These are phyloP conservation scores for Anastatica hierochuntica DNA, from an alignment of 345 rosid genomes.

Conservation along the genomic window DNA sequence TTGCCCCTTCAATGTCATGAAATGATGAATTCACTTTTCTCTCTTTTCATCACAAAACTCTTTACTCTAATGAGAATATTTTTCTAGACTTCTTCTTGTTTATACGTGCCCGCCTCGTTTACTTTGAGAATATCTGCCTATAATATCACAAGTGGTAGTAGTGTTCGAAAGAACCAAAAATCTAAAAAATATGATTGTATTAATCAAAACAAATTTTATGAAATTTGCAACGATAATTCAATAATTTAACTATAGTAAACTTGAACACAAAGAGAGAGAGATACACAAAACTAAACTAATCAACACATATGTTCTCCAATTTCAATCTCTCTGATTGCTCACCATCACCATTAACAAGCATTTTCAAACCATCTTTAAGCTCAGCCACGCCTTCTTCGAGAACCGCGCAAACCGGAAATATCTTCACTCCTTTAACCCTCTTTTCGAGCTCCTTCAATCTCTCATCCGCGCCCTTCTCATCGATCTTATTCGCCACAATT, in stretches of 20 bases:
- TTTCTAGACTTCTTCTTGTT: no score
- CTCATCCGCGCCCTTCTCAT: constrained; percentile 61
- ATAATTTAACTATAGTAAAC: no score
- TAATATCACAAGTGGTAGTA: no score
- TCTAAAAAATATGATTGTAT: background rate
- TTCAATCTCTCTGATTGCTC: constrained; percentile 31
- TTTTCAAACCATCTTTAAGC: constrained; percentile 66
- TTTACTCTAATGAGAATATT: no score
- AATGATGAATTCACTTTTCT: no score
- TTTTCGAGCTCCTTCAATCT: constrained; percentile 50
- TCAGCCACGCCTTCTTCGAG: constrained; percentile 77
- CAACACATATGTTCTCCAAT: constrained; percentile 40
- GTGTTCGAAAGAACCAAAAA: no score
- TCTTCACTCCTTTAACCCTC: constrained; percentile 51
- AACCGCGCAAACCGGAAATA: constrained; percentile 70
- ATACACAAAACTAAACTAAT: constrained; percentile 21
- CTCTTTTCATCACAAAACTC: no score
- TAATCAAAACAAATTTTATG: no score
- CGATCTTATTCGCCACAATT: constrained; percentile 79
- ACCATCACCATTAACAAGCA: constrained; percentile 41
- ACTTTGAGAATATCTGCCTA: no score
- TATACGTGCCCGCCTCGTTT: no score
- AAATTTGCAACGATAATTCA: background rate
- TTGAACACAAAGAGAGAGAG: background rate
- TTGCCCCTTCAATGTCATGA: no score